Conservation (phyloP, 768 basidiomycete genomes). For the Pleurotus cornucopiae region DNA sequence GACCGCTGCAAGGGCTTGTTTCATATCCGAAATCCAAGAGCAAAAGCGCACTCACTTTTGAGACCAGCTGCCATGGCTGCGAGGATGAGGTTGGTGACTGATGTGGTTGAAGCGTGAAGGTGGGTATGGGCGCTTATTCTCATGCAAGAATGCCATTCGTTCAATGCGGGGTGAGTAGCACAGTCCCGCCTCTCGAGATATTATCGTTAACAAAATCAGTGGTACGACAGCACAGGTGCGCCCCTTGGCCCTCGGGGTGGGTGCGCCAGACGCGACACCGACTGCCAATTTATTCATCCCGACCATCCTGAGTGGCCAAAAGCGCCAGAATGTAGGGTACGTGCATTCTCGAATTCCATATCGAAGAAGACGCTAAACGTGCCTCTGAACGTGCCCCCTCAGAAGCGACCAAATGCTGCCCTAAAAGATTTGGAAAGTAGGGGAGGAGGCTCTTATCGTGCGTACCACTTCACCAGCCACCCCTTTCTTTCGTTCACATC, state of each 20-base stretch:
- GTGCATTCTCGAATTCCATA: no score
- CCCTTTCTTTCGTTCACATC: no score
- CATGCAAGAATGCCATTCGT: not conserved
- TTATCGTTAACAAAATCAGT: not conserved
- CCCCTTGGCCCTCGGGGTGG: not conserved
- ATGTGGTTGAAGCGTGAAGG: not conserved
- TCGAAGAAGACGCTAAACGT: no score
- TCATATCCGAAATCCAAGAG: no score
- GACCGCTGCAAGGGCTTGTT: constrained; percentile 55
- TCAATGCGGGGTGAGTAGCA: not conserved
- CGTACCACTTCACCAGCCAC: no score
- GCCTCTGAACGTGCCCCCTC: no score
- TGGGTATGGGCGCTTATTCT: not conserved
- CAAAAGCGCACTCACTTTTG: constrained; percentile 47
- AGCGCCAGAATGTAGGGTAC: not conserved
- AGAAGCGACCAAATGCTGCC: no score
- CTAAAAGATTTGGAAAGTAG: no score
- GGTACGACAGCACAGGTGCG: not conserved
- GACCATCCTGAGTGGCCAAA: not conserved
- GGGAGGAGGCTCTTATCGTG: no score
- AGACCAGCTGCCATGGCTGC: constrained; percentile 60
- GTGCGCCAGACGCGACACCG: not conserved
- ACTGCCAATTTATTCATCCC: constrained; percentile 5
- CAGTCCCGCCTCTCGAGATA: not conserved
- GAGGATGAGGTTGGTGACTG: not conserved